These are phyloP conservation scores for Acanthamoeba pearcei DNA, from an alignment of 208 protist genomes.

Conservation along the genomic window DNA sequence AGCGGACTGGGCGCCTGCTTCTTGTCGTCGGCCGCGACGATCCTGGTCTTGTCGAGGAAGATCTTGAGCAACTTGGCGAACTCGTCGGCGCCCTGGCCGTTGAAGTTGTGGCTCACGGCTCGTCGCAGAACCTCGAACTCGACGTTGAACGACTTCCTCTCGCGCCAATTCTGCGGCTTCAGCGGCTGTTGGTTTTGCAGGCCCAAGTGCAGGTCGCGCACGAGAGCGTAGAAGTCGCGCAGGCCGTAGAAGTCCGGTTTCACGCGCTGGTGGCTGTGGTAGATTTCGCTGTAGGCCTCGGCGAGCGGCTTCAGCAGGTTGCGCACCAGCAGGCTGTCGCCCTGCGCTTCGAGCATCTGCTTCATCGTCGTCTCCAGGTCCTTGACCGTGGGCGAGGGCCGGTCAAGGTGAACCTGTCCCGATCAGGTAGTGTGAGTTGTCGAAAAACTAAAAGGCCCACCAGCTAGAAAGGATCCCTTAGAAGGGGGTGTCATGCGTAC, in stretches of 20 bases:
- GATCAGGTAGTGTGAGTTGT: conserved; percentile 76
- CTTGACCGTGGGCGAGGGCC: conserved; percentile 43
- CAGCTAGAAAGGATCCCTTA: too few species aligned
- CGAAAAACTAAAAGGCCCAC: too few species aligned
- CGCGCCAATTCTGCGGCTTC: neutral
- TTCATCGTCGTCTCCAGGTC: conserved; percentile 39
- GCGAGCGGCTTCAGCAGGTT: conserved; percentile 16
- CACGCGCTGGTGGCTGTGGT: conserved; percentile 76
- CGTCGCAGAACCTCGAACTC: neutral
- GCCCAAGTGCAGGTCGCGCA: conserved; percentile 66
- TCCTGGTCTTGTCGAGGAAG: conserved; percentile 62
- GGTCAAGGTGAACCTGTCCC: conserved; percentile 38
- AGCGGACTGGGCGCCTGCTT: neutral
- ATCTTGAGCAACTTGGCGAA: conserved; percentile 41
- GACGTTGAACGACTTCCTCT: neutral
- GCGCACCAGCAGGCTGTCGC: neutral
- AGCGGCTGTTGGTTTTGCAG: neutral
- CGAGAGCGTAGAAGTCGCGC: conserved; percentile 87
- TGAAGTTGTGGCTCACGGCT: conserved; percentile 79
- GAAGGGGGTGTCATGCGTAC: conserved; percentile 17
- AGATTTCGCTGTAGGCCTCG: conserved; percentile 50
- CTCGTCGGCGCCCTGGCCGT: conserved; percentile 25
- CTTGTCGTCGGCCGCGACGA: neutral
- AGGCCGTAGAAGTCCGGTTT: conserved; percentile 85
- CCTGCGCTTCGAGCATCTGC: conserved; percentile 32